Evolutionary conservation across 2,329 filamentous ascomycete genomes (phyloP).

Genomic region (Calonectria pseudoturangicola): DNA sequence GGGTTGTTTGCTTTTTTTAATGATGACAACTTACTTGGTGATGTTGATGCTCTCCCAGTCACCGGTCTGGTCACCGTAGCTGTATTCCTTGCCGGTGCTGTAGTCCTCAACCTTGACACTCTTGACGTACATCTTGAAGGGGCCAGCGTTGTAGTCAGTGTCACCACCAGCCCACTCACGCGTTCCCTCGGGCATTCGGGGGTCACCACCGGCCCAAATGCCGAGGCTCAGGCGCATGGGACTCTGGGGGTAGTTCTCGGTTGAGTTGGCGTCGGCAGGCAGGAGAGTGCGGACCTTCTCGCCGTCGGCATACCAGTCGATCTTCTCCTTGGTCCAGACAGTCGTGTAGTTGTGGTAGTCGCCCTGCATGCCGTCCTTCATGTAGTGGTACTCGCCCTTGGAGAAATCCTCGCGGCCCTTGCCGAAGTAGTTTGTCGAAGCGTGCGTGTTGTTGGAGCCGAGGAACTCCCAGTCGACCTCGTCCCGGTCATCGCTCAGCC

Average conservation of each 20-base stretch:
- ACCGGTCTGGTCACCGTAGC: conserved; percentile 77
- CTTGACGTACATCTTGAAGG: conserved; percentile 85
- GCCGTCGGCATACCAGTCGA: conserved; percentile 84
- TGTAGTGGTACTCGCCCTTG: conserved; percentile 76
- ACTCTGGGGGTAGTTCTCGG: conserved; percentile 82
- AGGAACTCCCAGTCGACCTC: conserved; percentile 93
- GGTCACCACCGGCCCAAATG: conserved; percentile 79
- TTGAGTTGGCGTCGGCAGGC: conserved; percentile 76
- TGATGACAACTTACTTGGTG: conserved; percentile 65
- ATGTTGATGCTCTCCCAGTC: conserved; percentile 78
- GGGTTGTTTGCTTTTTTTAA: background rate
- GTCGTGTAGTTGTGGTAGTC: conserved; percentile 86
- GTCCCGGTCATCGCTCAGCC: conserved; percentile 89
- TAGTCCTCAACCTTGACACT: conserved; percentile 73
- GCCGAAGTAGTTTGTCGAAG: conserved; percentile 86
- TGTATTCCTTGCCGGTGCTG: conserved; percentile 79
- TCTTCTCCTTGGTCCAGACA: conserved; percentile 79
- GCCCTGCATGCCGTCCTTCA: conserved; percentile 72
- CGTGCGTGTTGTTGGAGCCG: conserved; percentile 77
- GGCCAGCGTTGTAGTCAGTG: conserved; percentile 79
- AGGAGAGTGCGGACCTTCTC: conserved; percentile 77
- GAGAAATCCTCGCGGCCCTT: conserved; percentile 80
- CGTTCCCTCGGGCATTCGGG: conserved; percentile 72
- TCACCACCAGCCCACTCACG: conserved; percentile 82
- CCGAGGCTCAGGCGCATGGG: conserved; percentile 82